These are phyloP conservation scores for Kodamaea fungicola DNA, from an alignment of 1,139 yeast genomes.

Conservation along the genomic window DNA sequence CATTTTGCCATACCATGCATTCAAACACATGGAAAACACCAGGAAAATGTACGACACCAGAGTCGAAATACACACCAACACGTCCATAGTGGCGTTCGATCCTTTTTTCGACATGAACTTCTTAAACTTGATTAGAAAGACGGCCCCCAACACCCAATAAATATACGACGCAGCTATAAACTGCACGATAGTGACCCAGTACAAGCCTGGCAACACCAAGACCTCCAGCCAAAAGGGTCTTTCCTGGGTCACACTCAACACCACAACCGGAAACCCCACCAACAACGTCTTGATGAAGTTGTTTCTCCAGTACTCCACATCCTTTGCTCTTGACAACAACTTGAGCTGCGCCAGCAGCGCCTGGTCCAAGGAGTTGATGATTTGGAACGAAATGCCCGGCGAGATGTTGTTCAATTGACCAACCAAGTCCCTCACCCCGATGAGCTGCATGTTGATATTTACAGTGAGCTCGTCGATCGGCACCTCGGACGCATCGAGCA, in stretches of 20 bases:
- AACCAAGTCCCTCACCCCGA: slow-evolving; percentile 60
- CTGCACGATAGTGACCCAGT: slow-evolving; percentile 59
- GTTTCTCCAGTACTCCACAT: slow-evolving; percentile 65
- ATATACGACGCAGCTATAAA: slow-evolving; percentile 60
- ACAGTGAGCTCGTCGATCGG: slow-evolving; percentile 37
- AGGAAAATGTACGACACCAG: slow-evolving; percentile 77
- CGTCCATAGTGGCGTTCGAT: slow-evolving; percentile 86
- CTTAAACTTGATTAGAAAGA: slow-evolving; percentile 62
- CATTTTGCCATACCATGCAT: slow-evolving; percentile 36
- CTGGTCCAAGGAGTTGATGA: slow-evolving; percentile 41
- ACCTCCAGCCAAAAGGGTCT: slow-evolving; percentile 26
- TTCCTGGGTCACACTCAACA: slow-evolving; percentile 49
- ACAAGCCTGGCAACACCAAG: slow-evolving; percentile 50
- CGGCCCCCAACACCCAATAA: slow-evolving; percentile 62
- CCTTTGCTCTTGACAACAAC: slow-evolving; percentile 64
- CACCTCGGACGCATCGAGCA: not conserved
- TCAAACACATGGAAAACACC: slow-evolving; percentile 49
- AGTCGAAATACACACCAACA: slow-evolving; percentile 80
- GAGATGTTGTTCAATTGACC: slow-evolving; percentile 31
- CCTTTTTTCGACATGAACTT: slow-evolving; percentile 65
- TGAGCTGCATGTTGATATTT: slow-evolving; percentile 36
- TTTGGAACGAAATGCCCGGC: slow-evolving; percentile 33
- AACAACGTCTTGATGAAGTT: slow-evolving; percentile 50
- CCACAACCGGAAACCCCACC: slow-evolving; percentile 63
- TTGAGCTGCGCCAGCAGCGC: slow-evolving; percentile 61